A percentile compares a stretch with the other conserved stretches of the same genome.
phyloP scores from a whole-genome alignment of 2,329 filamentous ascomycete species.

The Gremmenia infestans region DNA sequence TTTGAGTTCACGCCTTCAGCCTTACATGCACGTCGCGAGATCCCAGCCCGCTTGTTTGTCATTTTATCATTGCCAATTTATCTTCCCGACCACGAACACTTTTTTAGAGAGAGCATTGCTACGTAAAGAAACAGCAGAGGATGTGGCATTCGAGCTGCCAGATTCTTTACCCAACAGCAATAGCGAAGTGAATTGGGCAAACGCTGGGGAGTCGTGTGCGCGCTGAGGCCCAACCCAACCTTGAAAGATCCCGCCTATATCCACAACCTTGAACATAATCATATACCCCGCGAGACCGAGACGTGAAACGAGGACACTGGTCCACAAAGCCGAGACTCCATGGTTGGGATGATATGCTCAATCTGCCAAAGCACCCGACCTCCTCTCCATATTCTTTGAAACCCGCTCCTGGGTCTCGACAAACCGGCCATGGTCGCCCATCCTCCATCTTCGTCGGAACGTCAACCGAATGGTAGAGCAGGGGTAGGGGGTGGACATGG shows the following conservation, averaged over 20 bases:
- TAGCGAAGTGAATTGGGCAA: constrained; percentile 6
- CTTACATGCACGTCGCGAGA: constrained; percentile 28
- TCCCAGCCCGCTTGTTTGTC: constrained; percentile 26
- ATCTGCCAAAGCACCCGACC: constrained; percentile 25
- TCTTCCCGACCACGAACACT: constrained; percentile 11
- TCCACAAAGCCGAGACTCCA: constrained; percentile 20
- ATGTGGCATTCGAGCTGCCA: constrained; percentile 16
- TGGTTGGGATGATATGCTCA: constrained; percentile 30
- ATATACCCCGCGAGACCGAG: constrained; percentile 27
- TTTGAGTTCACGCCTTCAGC: constrained; percentile 20
- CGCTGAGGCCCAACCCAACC: constrained; percentile 3
- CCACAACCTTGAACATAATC: constrained; percentile 27
- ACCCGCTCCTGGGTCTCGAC: constrained; percentile 15
- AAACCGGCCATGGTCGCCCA: constrained; percentile 31
- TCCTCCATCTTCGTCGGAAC: constrained; percentile 28
- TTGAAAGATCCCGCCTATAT: constrained; percentile 21
- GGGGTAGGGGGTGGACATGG: constrained; percentile 24
- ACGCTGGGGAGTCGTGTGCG: constrained; percentile 11
- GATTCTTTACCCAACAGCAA: constrained; percentile 1
- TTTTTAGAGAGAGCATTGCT: constrained; percentile 18
- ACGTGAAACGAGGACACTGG: constrained; percentile 25
- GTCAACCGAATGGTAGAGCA: constrained; percentile 35
- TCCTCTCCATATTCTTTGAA: constrained; percentile 22
- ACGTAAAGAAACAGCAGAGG: constrained; percentile 14
- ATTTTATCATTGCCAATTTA: constrained; percentile 28